Percentiles rank a stretch among this genome's conserved stretches.
Conservation (phyloP, 129 eudicot species). For the Lactuca saligna region DNA sequence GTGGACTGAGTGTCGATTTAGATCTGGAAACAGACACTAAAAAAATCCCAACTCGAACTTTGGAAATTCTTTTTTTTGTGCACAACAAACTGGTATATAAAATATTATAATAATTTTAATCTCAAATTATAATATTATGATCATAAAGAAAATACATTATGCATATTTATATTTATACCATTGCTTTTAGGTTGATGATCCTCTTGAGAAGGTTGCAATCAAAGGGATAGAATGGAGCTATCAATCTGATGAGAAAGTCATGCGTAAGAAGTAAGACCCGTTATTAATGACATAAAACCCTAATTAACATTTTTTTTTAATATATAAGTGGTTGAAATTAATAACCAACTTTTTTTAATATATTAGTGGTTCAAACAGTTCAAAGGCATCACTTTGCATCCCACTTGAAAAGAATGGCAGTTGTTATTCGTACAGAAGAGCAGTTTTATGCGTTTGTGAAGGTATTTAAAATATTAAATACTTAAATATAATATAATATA, state of each 20-base stretch:
- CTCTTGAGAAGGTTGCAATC: slow-evolving; percentile 98
- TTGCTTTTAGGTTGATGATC: slow-evolving; percentile 80
- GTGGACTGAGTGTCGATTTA: too few relatives aligned
- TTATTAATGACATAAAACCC: not conserved
- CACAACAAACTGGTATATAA: slow-evolving; percentile 86
- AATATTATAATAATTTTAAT: not conserved
- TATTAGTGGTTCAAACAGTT: slow-evolving; percentile 64
- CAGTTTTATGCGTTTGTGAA: slow-evolving; percentile 81
- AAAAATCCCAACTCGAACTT: slow-evolving; percentile 59
- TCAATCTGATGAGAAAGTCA: slow-evolving; percentile 94
- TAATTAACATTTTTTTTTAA: slow-evolving; percentile 44
- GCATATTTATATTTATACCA: too few relatives aligned
- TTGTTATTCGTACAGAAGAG: slow-evolving; percentile 90
- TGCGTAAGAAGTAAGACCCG: slow-evolving; percentile 47
- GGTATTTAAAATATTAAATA: slow-evolving; percentile 38
- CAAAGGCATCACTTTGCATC: slow-evolving; percentile 97
- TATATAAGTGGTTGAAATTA: not conserved
- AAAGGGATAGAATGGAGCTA: slow-evolving; percentile 93
- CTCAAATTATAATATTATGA: slow-evolving; percentile 16
- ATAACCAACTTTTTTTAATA: not conserved
- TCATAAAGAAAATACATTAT: too few relatives aligned
- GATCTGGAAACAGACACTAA: too few relatives aligned
- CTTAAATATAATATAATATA: too few relatives aligned
- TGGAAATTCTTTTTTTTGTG: slow-evolving; percentile 92
- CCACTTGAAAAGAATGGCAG: slow-evolving; percentile 93